phyloP scores from a whole-genome alignment of 768 basidiomycete genomes.

The Tylopilus vinaceipallidus region DNA sequence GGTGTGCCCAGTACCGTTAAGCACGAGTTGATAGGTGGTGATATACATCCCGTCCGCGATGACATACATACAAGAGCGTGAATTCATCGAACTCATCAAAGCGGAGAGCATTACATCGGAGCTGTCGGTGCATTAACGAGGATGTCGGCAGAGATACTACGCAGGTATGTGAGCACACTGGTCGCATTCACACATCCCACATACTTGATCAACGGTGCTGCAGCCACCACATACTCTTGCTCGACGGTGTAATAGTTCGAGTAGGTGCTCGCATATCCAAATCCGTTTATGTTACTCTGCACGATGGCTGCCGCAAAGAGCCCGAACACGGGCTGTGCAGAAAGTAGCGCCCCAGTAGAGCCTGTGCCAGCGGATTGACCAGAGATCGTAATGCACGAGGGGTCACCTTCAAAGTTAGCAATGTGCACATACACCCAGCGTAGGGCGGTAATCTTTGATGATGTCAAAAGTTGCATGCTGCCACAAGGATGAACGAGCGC shows the following conservation, averaged over 20 bases:
- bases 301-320: conserved; percentile 41
- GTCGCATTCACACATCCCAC: conserved; percentile 36
- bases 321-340: conserved; percentile 35
- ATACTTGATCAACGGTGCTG: conserved; percentile 34
- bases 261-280: conserved; percentile 47
- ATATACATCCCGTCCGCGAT: conserved; percentile 50
- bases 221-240: conserved; percentile 36
- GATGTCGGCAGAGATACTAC: conserved; percentile 3
- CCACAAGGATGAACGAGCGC: background rate
- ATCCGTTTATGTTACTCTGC: conserved; percentile 48
- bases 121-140: conserved; percentile 7
- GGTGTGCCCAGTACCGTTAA: conserved; percentile 39
- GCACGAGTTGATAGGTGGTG: conserved; percentile 35
- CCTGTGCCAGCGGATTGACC: conserved; percentile 56
- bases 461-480: background rate
- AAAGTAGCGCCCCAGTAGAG: conserved; percentile 40
- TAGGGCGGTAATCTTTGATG: conserved; percentile 27
- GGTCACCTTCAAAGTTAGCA: conserved; percentile 57
- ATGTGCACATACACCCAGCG: conserved; percentile 53
- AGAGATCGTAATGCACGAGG: conserved; percentile 47
- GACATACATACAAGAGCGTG: conserved; percentile 6
- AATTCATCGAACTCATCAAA: background rate
- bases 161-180: conserved; percentile 4
- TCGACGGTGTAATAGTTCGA: conserved; percentile 48
- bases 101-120: background rate